Conservation (phyloP, 352 stramenopile species). For the Phytophthora palmivora region DNA sequence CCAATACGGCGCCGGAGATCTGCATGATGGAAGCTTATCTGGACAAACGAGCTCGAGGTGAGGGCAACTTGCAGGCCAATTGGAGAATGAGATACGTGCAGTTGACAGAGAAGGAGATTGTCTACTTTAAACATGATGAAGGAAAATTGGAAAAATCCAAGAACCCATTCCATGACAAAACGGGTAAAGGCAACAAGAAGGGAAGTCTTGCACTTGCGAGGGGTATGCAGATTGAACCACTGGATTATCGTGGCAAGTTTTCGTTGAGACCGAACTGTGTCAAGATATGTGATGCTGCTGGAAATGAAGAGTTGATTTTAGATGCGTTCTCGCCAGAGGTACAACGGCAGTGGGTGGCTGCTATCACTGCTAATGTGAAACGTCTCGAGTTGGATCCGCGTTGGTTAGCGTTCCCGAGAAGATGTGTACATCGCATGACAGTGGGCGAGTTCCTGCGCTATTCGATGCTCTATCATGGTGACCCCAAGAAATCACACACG, state of each 20-base stretch:
- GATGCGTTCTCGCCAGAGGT: conserved; percentile 63
- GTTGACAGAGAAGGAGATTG: conserved; percentile 52
- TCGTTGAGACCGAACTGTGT: conserved; percentile 69
- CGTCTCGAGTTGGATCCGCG: conserved; percentile 61
- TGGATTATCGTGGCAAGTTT: conserved; percentile 75
- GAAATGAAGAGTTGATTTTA: conserved; percentile 61
- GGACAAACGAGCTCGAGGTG: conserved; percentile 66
- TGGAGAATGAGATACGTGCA: conserved; percentile 76
- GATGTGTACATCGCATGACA: conserved; percentile 60
- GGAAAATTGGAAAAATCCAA: conserved; percentile 52
- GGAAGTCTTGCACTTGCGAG: conserved; percentile 47
- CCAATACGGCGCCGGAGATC: conserved; percentile 46
- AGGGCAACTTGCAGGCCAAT: conserved; percentile 68
- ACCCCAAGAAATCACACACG: conserved; percentile 29
- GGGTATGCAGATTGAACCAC: conserved; percentile 45
- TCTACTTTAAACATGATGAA: conserved; percentile 74
- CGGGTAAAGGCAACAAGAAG: conserved; percentile 53
- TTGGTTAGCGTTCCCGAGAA: conserved; percentile 64
- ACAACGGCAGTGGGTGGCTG: conserved; percentile 68
- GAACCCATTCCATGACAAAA: conserved; percentile 70
- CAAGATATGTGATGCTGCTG: conserved; percentile 54
- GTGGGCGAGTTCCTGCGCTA: conserved; percentile 69
- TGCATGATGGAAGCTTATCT: conserved; percentile 45
- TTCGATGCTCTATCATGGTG: conserved; percentile 66
- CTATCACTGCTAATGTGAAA: conserved; percentile 71